phyloP scores from a whole-genome alignment of 1,284 basidiomycete species.

The Veloboletus limbatus region DNA sequence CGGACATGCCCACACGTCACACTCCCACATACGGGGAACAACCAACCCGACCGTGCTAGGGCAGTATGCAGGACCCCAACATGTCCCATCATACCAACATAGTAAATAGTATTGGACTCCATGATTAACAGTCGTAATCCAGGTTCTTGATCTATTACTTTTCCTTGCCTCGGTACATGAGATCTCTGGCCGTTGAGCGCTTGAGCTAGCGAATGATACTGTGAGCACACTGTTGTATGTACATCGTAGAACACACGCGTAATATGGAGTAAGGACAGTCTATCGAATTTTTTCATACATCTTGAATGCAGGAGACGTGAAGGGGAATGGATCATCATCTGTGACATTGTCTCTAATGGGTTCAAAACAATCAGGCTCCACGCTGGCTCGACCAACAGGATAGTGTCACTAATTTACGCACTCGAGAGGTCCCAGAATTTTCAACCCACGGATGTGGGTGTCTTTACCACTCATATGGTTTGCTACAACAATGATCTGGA shows the following conservation, averaged over 20 bases:
- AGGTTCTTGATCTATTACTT: slow-evolving; percentile 14
- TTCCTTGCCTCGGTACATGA: slow-evolving; percentile 1
- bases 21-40: slow-evolving; percentile 30
- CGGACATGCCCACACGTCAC: slow-evolving; percentile 25
- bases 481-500: slow-evolving; percentile 88
- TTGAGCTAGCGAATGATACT: slow-evolving; percentile 10
- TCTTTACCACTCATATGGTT: slow-evolving; percentile 99
- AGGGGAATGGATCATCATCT: slow-evolving; percentile 68
- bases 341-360: slow-evolving; percentile 40
- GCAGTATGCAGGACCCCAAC: slow-evolving; percentile 32
- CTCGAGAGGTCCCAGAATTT: slow-evolving; percentile 83
- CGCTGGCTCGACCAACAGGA: not conserved
- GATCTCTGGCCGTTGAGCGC: not conserved
- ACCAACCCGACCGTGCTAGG: slow-evolving; percentile 16
- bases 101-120: slow-evolving; percentile 21
- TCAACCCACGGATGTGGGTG: slow-evolving; percentile 91
- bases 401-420: slow-evolving; percentile 43
- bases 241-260: slow-evolving; percentile 31
- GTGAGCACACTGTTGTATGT: slow-evolving; percentile 20
- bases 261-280: slow-evolving; percentile 23
- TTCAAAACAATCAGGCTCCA: not conserved
- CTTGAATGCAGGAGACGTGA: slow-evolving; percentile 61
- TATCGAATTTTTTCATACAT: slow-evolving; percentile 79
- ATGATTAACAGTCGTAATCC: not conserved
- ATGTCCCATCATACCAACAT: slow-evolving; percentile 32